Evolutionary conservation across 2,329 filamentous ascomycete species (phyloP).

Genomic region (Penicillium sp.): DNA sequence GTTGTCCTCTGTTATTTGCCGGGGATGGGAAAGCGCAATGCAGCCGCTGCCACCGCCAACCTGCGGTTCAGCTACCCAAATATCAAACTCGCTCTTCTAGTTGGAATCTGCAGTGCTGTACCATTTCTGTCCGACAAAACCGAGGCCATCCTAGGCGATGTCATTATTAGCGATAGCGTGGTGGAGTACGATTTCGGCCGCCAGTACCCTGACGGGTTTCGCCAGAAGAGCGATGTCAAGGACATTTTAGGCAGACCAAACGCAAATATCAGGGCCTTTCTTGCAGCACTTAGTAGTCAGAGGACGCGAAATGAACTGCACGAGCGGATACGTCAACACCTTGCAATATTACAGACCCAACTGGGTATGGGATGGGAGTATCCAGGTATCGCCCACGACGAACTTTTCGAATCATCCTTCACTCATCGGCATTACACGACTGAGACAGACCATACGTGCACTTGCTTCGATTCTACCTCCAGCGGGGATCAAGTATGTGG

Average conservation of each 20-base stretch:
- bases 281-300: neutral
- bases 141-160: constrained; percentile 6
- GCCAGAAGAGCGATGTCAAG: neutral
- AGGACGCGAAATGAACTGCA: neutral
- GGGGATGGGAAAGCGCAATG: constrained; percentile 4
- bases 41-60: neutral
- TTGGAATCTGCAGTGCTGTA: constrained; percentile 4
- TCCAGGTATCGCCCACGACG: neutral
- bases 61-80: neutral
- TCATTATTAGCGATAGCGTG: neutral
- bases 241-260: neutral
- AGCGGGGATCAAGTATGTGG: neutral
- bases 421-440: neutral
- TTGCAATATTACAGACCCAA: neutral
- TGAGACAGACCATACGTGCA: neutral
- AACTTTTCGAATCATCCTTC: neutral
- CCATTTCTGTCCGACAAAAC: neutral
- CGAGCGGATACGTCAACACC: neutral
- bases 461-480: neutral
- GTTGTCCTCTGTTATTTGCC: constrained; percentile 11
- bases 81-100: neutral
- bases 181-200: constrained; percentile 12
- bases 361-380: neutral
- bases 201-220: constrained; percentile 7
- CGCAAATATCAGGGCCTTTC: neutral